Evolutionary conservation across 805 yeast genomes (phyloP).

Genomic region (Pachysolen tannophilus): DNA sequence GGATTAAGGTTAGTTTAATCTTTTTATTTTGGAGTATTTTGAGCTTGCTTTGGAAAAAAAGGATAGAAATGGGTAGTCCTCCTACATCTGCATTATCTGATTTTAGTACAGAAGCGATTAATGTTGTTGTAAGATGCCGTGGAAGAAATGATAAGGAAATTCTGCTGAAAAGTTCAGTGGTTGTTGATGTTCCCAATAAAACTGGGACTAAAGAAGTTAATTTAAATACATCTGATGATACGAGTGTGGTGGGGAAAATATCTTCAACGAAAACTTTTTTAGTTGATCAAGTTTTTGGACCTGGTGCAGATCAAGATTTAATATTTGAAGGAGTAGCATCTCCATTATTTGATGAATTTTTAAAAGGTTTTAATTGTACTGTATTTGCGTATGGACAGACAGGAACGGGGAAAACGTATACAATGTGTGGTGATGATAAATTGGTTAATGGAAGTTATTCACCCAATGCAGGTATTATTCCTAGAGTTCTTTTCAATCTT

Average conservation of each 20-base stretch:
- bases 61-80: too few species aligned
- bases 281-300: constrained; percentile 50
- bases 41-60: too few species aligned
- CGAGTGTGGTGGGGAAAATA: constrained; percentile 16
- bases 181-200: constrained; percentile 37
- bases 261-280: constrained; percentile 29
- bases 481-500: constrained; percentile 35
- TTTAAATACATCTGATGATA: constrained; percentile 18
- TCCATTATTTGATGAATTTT: constrained; percentile 40
- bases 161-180: constrained; percentile 34
- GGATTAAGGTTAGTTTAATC: too few species aligned
- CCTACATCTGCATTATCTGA: too few species aligned
- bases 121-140: constrained; percentile 48
- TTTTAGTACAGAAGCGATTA: constrained; percentile 30
- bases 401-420: constrained; percentile 53
- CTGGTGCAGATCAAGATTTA: constrained; percentile 39
- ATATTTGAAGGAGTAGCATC: constrained; percentile 37
- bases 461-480: constrained; percentile 39
- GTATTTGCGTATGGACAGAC: constrained; percentile 56
- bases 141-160: constrained; percentile 38
- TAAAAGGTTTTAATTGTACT: constrained; percentile 46
- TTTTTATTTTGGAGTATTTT: too few species aligned
- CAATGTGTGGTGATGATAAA: constrained; percentile 44
- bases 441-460: constrained; percentile 15
- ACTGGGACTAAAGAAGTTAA: constrained; percentile 18